These are phyloP conservation scores for Cercospora sesami DNA, from an alignment of 2,329 filamentous ascomycete species.

Conservation along the genomic window DNA sequence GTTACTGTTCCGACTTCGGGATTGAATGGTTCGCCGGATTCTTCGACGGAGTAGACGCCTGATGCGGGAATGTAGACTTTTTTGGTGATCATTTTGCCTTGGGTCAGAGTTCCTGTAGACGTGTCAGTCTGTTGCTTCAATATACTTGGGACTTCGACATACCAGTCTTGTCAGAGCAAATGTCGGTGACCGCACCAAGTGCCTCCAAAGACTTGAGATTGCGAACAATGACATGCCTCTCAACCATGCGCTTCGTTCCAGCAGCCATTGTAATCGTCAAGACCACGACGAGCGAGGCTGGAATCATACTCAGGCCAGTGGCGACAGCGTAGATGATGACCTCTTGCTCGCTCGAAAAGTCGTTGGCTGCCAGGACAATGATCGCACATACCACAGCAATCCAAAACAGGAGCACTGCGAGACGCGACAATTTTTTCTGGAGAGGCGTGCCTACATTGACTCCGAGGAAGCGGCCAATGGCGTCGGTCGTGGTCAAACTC, in stretches of 20 bases:
- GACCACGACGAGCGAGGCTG: conserved; percentile 49
- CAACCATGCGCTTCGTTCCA: conserved; percentile 60
- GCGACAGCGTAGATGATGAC: conserved; percentile 66
- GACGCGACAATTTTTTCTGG: conserved; percentile 79
- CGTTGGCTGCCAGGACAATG: conserved; percentile 65
- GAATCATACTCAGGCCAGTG: conserved; percentile 61
- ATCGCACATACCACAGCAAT: conserved; percentile 69
- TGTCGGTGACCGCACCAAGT: conserved; percentile 46
- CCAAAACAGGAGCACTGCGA: conserved; percentile 76
- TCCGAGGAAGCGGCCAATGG: conserved; percentile 63
- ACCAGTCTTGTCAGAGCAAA: conserved; percentile 41
- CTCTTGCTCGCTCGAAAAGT: conserved; percentile 52
- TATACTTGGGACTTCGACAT: neutral
- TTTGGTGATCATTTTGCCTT: conserved; percentile 62
- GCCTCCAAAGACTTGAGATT: conserved; percentile 65
- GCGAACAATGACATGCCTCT: conserved; percentile 64
- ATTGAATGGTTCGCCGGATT: conserved; percentile 58
- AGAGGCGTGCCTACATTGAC: conserved; percentile 76
- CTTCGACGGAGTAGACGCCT: conserved; percentile 62
- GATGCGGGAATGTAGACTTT: conserved; percentile 60
- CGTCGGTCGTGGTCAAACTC: conserved; percentile 56
- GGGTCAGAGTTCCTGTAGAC: conserved; percentile 30
- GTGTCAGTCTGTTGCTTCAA: conserved; percentile 41
- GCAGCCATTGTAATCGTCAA: conserved; percentile 49
- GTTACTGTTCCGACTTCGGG: too few relatives aligned